Evolutionary conservation across 805 yeast species (phyloP), one percentile per base, ranked within the genome.

Genomic region (Lachancea quebecensis): DNA sequence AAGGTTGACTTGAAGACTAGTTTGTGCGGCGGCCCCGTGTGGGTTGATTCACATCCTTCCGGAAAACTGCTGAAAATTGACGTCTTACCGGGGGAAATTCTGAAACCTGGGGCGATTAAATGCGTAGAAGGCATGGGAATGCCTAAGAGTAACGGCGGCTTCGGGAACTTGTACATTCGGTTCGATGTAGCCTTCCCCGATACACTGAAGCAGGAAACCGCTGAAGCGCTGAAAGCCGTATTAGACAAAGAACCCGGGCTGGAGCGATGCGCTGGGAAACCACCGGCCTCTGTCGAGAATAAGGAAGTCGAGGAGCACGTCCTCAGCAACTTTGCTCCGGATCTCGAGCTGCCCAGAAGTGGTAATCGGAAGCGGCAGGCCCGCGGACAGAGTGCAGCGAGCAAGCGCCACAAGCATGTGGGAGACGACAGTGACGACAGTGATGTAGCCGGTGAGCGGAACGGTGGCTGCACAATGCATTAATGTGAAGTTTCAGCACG

Each of bases 181-280:
- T 82, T 83, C 58, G 67, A 71, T 16, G 73, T 82, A 38, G 69
- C 69, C 41, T 81, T 79, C 70, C 89, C 90, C 4, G 49, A 46
- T 1, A 45, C 38, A 10, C 42, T 60, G 31, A 49, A 53, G 14
- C 38, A 50, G 5, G 54, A 51, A 12, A 59, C 63, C 1, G 44
- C 56, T 11, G 31, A 35, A 7, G 50, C 50, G 36, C 25, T 60
- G 29, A 47, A 44, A 12, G 42, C 47, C 11, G 38, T 52, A 3
- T 46, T 60, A 14, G 47, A 27, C 14, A 44, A 51, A 11, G 65
- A 60, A 14, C 47, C 45, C 8, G 46, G 40, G 41, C 10, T 14
- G 35, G 21, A 34, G 32, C 6, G 17, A 3, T 17, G 28, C 15
- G n/a, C 11, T 27, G 37, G 27, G 8, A 5, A 10, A 9, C 30